phyloP scores from a whole-genome alignment of 192 early-diverging fungal species.

The Coemansia sp. region DNA sequence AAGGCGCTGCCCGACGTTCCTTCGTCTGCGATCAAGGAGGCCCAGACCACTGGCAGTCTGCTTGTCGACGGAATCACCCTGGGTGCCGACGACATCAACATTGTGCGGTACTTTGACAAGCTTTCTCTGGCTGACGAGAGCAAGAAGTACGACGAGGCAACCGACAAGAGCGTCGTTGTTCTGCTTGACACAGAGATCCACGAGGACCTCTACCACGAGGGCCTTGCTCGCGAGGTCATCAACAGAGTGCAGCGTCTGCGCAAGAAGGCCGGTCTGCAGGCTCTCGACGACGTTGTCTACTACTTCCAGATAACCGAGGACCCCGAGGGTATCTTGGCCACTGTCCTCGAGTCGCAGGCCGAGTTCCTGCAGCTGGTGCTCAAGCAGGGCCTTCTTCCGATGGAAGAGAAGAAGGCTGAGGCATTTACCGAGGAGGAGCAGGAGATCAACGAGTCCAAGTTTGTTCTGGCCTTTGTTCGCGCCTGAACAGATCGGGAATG shows the following conservation, averaged over 20 bases:
- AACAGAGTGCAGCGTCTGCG: constrained; percentile 95
- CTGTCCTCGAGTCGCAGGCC: constrained; percentile 67
- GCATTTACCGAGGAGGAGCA: constrained; percentile 78
- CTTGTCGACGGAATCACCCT: constrained; percentile 77
- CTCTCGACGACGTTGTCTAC: constrained; percentile 85
- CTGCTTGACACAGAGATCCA: constrained; percentile 84
- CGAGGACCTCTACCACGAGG: constrained; percentile 80
- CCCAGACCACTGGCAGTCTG: constrained; percentile 64
- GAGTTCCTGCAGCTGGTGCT: constrained; percentile 69
- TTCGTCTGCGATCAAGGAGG: constrained; percentile 77
- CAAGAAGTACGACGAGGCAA: constrained; percentile 71
- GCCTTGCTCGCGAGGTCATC: constrained; percentile 89
- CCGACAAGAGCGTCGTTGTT: constrained; percentile 79
- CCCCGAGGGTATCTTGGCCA: constrained; percentile 62
- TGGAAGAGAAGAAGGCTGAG: constrained; percentile 31
- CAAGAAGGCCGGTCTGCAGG: constrained; percentile 90
- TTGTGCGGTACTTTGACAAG: constrained; percentile 81
- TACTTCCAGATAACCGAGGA: constrained; percentile 77
- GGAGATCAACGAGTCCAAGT: constrained; percentile 69
- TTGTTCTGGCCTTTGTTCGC: constrained; percentile 63
- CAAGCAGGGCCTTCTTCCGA: constrained; percentile 63
- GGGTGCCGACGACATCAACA: constrained; percentile 77
- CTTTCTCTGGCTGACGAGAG: constrained; percentile 36
- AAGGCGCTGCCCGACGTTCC: constrained; percentile 74
- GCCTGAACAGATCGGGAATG: neutral